Conservation (phyloP, 192 early-diverging fungal genomes). For the Coemansia sp. region DNA sequence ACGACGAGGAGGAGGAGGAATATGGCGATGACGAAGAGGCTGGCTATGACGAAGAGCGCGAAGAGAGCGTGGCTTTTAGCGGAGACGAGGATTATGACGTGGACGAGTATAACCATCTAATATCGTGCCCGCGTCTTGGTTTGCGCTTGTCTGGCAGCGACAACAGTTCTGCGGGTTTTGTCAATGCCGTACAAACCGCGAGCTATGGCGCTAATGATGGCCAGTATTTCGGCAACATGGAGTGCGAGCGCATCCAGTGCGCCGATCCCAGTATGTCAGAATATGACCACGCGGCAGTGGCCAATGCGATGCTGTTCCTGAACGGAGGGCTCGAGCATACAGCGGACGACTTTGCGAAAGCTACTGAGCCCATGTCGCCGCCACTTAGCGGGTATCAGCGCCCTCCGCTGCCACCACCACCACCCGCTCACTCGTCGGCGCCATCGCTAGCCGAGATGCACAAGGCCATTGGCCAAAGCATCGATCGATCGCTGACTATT, state of each 20-base stretch:
- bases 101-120: neutral
- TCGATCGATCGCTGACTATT: conserved; percentile 24
- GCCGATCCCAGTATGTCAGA: neutral
- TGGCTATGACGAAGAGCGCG: neutral
- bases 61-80: too few relatives aligned
- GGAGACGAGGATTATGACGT: neutral
- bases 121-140: neutral
- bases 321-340: neutral
- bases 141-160: too few relatives aligned
- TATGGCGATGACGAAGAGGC: neutral
- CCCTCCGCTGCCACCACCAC: conserved; percentile 15
- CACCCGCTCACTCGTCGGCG: neutral
- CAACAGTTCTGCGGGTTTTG: neutral
- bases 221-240: neutral
- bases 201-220: neutral
- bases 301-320: conserved; percentile 6
- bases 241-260: neutral
- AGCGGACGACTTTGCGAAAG: neutral
- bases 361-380: neutral
- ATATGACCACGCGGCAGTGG: neutral
- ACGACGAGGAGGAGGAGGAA: neutral
- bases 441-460: conserved; percentile 21
- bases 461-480: conserved; percentile 13
- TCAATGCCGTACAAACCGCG: neutral
- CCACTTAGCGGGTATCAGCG: neutral